phyloP scores from a whole-genome alignment of 2,329 filamentous ascomycete genomes.

The Teratosphaeria destructans region DNA sequence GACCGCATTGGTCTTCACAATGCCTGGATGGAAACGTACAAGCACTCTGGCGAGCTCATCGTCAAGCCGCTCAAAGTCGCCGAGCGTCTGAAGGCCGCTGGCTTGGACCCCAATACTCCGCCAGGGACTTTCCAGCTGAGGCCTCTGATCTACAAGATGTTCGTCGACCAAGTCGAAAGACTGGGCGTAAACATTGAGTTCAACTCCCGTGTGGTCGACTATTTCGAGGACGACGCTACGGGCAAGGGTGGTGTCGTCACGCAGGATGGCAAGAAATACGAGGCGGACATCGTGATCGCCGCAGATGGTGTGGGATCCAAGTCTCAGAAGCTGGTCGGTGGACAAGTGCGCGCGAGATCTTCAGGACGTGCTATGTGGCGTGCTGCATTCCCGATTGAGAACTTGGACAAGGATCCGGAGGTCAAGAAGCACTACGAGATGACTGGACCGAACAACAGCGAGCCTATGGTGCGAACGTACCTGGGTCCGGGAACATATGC shows the following conservation, averaged over 20 bases:
- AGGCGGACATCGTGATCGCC: constrained; percentile 41
- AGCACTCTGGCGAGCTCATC: constrained; percentile 42
- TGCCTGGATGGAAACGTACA: constrained; percentile 47
- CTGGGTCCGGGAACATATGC: constrained; percentile 35
- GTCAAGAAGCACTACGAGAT: constrained; percentile 44
- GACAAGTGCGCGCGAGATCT: constrained; percentile 31
- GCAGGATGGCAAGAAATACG: constrained; percentile 25
- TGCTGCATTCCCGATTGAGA: constrained; percentile 42
- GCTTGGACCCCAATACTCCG: constrained; percentile 38
- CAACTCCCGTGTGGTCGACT: constrained; percentile 32
- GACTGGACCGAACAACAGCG: constrained; percentile 32
- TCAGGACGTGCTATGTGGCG: constrained; percentile 44
- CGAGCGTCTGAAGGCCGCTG: constrained; percentile 38
- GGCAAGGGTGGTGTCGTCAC: constrained; percentile 16
- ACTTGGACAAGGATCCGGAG: constrained; percentile 38
- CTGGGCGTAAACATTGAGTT: constrained; percentile 35
- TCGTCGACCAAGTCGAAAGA: constrained; percentile 39
- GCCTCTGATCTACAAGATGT: constrained; percentile 47
- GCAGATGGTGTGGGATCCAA: constrained; percentile 45
- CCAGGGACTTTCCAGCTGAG: constrained; percentile 48
- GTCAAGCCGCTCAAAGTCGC: constrained; percentile 40
- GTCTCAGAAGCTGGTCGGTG: constrained; percentile 39
- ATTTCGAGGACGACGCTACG: constrained; percentile 21
- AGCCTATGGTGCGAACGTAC: constrained; percentile 38
- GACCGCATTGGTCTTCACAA: constrained; percentile 43